Percentiles rank a stretch among this genome's conserved stretches.
Conservation (phyloP, 441 rosid genomes). For the Brassica hybrid region DNA sequence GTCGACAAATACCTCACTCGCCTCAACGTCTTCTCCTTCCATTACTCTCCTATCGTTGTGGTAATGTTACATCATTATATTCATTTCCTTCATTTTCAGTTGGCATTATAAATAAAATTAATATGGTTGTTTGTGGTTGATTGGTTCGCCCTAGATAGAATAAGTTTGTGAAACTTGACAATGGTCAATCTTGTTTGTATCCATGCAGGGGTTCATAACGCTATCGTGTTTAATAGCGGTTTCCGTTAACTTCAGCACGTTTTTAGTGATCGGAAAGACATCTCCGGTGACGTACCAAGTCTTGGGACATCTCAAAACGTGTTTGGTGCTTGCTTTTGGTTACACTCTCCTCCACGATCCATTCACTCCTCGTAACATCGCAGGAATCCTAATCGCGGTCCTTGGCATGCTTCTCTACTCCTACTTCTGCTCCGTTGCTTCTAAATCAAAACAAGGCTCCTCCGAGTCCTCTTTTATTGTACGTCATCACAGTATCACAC, state of each 20-base stretch:
- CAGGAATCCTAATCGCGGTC: constrained; percentile 85
- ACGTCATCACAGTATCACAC: constrained; percentile 9
- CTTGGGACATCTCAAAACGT: constrained; percentile 95
- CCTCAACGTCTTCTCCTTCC: constrained; percentile 82
- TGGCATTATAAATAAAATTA: neutral
- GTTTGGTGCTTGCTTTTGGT: constrained; percentile 89
- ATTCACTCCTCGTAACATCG: constrained; percentile 79
- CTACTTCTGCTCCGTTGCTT: constrained; percentile 80
- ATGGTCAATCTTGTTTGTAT: constrained; percentile 1
- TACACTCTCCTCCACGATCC: constrained; percentile 91
- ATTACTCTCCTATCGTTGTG: constrained; percentile 76
- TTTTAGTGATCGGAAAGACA: constrained; percentile 97
- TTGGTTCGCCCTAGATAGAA: neutral
- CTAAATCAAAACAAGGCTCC: constrained; percentile 65
- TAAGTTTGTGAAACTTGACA: neutral
- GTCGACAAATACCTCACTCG: constrained; percentile 85
- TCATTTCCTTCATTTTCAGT: neutral
- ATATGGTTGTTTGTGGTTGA: neutral
- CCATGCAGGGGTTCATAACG: constrained; percentile 75
- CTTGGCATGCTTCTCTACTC: constrained; percentile 94
- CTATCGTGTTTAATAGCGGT: constrained; percentile 92
- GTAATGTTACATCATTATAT: constrained; percentile 43
- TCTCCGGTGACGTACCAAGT: constrained; percentile 99
- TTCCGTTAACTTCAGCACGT: constrained; percentile 95
- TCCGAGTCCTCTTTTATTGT: constrained; percentile 23